Base-by-base conservation (phyloP, 1,284 basidiomycete species). In the Rhodotorula sp. region DNA sequence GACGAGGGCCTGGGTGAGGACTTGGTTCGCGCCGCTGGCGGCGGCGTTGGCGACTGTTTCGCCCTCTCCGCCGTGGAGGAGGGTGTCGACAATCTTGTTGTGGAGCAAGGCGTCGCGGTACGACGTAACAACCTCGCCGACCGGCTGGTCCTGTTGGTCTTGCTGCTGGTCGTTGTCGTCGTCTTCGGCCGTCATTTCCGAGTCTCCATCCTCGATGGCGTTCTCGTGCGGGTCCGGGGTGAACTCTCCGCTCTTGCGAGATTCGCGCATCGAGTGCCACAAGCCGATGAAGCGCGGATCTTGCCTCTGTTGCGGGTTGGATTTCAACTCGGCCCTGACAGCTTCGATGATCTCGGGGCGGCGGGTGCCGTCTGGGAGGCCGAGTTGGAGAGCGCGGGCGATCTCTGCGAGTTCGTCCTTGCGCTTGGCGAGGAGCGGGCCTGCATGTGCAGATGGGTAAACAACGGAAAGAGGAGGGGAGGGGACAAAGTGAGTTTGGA, bases 261-360 rank as follows among this genome's bases (percentile, higher is more conserved):
- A 47, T 60, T 69, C 71, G 51, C 61, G 67, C 74, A 75, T 70
- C 39, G 48, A 34, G 1, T 31, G 6, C 74, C 74, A 75, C 29
- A 75, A 23, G 1, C 52, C 69, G 7, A 21, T 12, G 63, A 71
- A 75, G 34, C 59, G 54, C 12, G 56, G 47, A 58, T 73, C 67
- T 10, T 58, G 20, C 8, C 74, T 57, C 1, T 58, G 29, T 10
- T 21, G 10, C 14, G 26, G 46, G 59, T 62, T 57, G 0, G 48
- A 51, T 12, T 64, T 66, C 18, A 75, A 63, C 5, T 61, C 46
- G 34, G 29, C 49, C 31, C 69, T 64, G 56, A 73, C 66, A 3
- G 31, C 8, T 26, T 73, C 71, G 12, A 29, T 29, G 23, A 73
- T 39, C 43, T 65, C 65, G 39, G 61, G 64, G 31, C 68, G 68